A percentile compares a stretch with the other conserved stretches of the same genome.
Evolutionary conservation across 2,329 filamentous ascomycete species (phyloP).

Genomic region (Samsoniella hepiali): DNA sequence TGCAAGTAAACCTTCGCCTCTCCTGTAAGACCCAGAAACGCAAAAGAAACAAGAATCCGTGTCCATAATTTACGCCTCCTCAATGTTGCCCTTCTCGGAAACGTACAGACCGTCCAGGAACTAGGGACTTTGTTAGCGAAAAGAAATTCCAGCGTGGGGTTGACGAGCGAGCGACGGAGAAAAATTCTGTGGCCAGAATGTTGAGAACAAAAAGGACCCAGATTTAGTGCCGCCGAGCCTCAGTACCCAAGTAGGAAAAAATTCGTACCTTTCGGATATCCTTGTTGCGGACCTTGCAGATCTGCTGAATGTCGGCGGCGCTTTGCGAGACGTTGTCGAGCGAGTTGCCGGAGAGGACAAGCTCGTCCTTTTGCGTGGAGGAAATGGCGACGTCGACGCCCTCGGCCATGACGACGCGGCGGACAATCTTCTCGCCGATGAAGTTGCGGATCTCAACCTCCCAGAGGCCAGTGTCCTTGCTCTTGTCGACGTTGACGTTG

Average conservation of each 20-base stretch:
- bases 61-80: constrained; percentile 59
- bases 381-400: constrained; percentile 91
- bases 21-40: constrained; percentile 59
- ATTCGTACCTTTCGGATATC: constrained; percentile 94
- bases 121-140: constrained; percentile 43
- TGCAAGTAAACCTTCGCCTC: constrained; percentile 60
- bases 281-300: constrained; percentile 99
- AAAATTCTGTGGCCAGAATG: too few relatives aligned
- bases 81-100: constrained; percentile 96
- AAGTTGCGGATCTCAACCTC: constrained; percentile 99
- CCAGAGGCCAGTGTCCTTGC: constrained; percentile 78
- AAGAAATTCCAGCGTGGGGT: background rate
- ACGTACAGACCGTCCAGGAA: constrained; percentile 99
- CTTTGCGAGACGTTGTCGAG: constrained; percentile 97
- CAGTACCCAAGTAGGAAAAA: background rate
- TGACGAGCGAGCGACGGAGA: background rate
- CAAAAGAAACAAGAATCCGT: constrained; percentile 47
- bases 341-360: constrained; percentile 88
- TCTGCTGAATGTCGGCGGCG: constrained; percentile 98
- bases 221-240: background rate
- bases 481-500: constrained; percentile 99
- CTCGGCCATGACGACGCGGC: constrained; percentile 80
- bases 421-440: constrained; percentile 98
- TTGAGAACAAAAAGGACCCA: background rate
- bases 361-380: constrained; percentile 95